Evolutionary conservation across 345 rosid species (phyloP), one percentile per base, ranked within the genome.

Genomic region (Populus davidiana): DNA sequence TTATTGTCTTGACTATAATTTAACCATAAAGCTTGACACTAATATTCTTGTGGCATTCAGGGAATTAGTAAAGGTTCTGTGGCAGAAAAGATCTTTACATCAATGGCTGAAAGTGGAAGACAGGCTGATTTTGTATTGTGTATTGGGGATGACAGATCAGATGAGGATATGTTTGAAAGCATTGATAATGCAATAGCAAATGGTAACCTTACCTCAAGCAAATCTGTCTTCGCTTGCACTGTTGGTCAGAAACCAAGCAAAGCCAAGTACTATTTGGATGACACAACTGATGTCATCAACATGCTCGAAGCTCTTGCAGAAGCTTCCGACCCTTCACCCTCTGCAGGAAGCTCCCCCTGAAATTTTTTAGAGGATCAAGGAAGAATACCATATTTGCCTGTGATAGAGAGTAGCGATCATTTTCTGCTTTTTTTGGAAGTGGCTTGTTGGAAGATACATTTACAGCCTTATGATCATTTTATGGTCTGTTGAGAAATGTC

Each of bases 241-340:
- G 98, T 94, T 31, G 97, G 93, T 16, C 99, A 94, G 82, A 93
- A 94, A 84, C 99, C 99, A 63, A 94, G 99, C 87, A 94, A 94
- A 85, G 99, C 98, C 65, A 94, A 87, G 85, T 94, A 94, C 82
- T 94, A 93, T 79, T 73, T 94, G 80, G 96, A 91, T 33, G 93
- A 91, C 76, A 75, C 95, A 8, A 33, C 71, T 38, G 93, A 87
- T 16, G 93, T 91, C 27, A 79, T 91, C 67, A 81, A 56, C 75
- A 88, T 88, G 91, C 95, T 91, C 8, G 85, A 81, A 23, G 88
- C 87, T 8, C 91, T 91, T 12, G 89, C 93, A 1, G 90, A 88
- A 69, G 92, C 90, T 56, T 91, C 93, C 25, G 87, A 85, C 21
- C 77, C 85, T 39, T 70, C 85, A 33, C 61, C 78, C 16, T 81